Base-by-base conservation (phyloP, 176 grass and related monocot genomes). In the Ensete ventricosum region DNA sequence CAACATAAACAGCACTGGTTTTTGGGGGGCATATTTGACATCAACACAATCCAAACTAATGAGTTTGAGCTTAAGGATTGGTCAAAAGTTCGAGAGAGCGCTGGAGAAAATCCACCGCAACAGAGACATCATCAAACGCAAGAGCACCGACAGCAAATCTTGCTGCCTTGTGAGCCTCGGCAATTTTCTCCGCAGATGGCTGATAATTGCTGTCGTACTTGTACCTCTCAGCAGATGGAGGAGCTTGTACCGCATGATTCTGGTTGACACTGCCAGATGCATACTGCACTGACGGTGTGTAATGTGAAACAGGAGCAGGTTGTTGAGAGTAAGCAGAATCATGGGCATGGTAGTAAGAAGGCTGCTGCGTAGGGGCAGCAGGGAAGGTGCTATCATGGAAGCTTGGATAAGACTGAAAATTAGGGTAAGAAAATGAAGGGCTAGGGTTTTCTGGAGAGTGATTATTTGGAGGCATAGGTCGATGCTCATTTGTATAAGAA, bases 61-160 rank as follows among this genome's bases (percentile, higher is more conserved):
- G 80, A 58, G 80, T 78, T 81, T 99, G 89, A 26, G 90, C 90
- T 16, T 83, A 84, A 58, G 91, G 96, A 64, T 99, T 99, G 13
- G 91, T 91, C 65, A 99, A 76, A 57, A 99, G 86, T 79, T 99
- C 96, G 52, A 99, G 81, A 0, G 96, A 84, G 0, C 88, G 88
- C 79, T 85, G 88, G 10, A 99, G 79, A 64, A 86, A 82, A 82
- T 99, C 96, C 64, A 99, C 91, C 0, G 96, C 96, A 62, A 95
- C 81, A 8, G 87, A 78, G 21, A 95, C 91, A 1, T 99, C 96
- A 0, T 99, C 96, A 3, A 99, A 99, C 21, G 96, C 91, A 69
- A 99, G 96, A 70, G 96, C 88, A 1, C 96, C 91, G 2, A 99
- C 96, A 0, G 96, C 96, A 82, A 99, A 99, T 76, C 96, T 89